Evolutionary conservation across 1,284 basidiomycete species (phyloP).

Genomic region (Microbotryomycetes sp.): DNA sequence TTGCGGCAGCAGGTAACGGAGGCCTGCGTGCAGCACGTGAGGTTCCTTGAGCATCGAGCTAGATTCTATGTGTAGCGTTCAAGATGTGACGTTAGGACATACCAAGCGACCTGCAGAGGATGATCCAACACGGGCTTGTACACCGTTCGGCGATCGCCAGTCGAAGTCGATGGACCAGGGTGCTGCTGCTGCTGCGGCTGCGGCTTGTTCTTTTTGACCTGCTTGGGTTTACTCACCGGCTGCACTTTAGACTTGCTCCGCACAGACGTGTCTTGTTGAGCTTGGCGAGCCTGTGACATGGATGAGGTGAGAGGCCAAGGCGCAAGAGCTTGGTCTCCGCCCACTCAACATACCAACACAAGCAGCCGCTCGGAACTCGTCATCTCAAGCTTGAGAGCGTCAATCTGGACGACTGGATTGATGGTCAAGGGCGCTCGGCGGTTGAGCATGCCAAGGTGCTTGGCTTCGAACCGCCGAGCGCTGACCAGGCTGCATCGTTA

Average conservation of each 20-base stretch:
- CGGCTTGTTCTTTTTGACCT: too few relatives aligned
- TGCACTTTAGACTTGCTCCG: not conserved
- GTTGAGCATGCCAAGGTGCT: conserved; percentile 7
- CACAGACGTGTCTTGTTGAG: not conserved
- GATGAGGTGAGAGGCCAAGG: too few relatives aligned
- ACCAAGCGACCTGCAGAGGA: conserved; percentile 17
- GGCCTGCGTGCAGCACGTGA: conserved; percentile 7
- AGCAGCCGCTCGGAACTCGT: too few relatives aligned
- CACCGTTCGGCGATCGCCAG: conserved; percentile 15
- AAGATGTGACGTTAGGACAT: not conserved
- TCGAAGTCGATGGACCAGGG: too few relatives aligned
- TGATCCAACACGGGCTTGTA: conserved; percentile 27
- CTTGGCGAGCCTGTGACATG: not conserved
- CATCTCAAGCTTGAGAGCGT: too few relatives aligned
- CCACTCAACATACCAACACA: too few relatives aligned
- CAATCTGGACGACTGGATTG: not conserved
- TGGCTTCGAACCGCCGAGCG: conserved; percentile 27
- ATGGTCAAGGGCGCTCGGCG: not conserved
- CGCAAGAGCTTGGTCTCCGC: too few relatives aligned
- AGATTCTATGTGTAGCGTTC: conserved; percentile 5
- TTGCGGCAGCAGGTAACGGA: conserved; percentile 12
- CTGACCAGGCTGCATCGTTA: too few relatives aligned
- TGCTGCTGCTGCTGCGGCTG: conserved; percentile 5
- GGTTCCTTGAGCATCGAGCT: conserved; percentile 10
- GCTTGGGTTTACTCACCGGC: not conserved